phyloP scores from a whole-genome alignment of 2,329 filamentous ascomycete species.

The Diaporthe humulicola region DNA sequence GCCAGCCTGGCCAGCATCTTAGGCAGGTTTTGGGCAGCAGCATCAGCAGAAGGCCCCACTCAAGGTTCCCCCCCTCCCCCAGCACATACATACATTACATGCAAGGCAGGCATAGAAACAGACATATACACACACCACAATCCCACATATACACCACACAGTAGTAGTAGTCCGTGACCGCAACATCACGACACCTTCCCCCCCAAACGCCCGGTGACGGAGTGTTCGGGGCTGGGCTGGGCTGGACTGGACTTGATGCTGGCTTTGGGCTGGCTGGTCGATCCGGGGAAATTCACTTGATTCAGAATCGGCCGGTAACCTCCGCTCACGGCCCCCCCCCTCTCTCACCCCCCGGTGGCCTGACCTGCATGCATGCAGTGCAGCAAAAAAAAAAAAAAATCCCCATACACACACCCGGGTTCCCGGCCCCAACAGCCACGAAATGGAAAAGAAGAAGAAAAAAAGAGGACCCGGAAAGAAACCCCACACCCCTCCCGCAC shows the following conservation, averaged over 20 bases:
- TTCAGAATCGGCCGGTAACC: constrained; percentile 26
- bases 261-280: constrained; percentile 2
- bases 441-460: neutral
- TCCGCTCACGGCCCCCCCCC: neutral
- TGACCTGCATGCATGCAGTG: constrained; percentile 26
- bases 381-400: neutral
- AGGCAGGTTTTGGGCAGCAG: neutral
- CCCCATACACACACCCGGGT: neutral
- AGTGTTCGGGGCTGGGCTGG: neutral
- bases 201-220: constrained; percentile 5
- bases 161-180: neutral
- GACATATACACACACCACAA: neutral
- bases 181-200: neutral
- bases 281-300: constrained; percentile 31
- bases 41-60: constrained; percentile 3
- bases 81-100: constrained; percentile 2
- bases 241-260: neutral
- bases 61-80: neutral
- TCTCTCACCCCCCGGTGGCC: constrained; percentile 4
- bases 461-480: neutral
- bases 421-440: constrained; percentile 4
- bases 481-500: neutral
- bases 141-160: neutral
- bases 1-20: neutral
- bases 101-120: neutral